phyloP scores from a whole-genome alignment of 1,284 basidiomycete genomes.

The Ceratobasidium sp. region DNA sequence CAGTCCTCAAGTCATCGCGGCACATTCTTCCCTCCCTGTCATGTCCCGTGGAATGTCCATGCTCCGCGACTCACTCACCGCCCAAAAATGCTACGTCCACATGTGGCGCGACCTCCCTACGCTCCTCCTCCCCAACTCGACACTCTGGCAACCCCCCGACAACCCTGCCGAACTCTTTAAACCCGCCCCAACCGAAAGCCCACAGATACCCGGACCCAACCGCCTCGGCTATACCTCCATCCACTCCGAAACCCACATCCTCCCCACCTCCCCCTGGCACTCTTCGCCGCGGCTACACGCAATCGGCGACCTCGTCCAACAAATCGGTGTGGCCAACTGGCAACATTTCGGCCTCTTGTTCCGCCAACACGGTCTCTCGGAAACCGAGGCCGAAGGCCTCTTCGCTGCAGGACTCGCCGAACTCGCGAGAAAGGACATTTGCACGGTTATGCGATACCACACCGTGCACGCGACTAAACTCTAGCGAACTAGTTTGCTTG shows the following conservation, averaged over 20 bases:
- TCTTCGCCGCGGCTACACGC: constrained; percentile 9
- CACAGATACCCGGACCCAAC: neutral
- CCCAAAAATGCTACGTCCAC: neutral
- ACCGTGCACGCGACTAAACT: constrained; percentile 33
- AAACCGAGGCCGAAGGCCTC: neutral
- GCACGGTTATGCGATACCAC: constrained; percentile 37
- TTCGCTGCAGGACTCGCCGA: constrained; percentile 15
- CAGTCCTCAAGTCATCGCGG: neutral
- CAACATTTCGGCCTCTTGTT: constrained; percentile 34
- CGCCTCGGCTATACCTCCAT: constrained; percentile 8
- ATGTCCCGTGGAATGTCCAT: constrained; percentile 30
- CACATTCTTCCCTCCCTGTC: neutral
- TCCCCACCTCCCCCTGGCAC: constrained; percentile 29
- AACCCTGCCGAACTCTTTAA: neutral
- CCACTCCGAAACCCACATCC: neutral
- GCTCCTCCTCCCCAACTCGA: constrained; percentile 13
- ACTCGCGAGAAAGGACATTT: neutral
- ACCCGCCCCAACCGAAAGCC: no score
- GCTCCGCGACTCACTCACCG: constrained; percentile 15
- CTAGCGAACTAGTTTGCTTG: neutral
- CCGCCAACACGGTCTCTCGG: constrained; percentile 18
- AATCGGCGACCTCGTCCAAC: constrained; percentile 30
- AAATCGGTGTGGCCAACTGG: constrained; percentile 31
- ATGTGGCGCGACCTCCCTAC: constrained; percentile 38
- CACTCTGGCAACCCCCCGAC: neutral